Evolutionary conservation across 2,329 filamentous ascomycete genomes (phyloP).

Genomic region (Immersiporthe knoxdaviesiana): DNA sequence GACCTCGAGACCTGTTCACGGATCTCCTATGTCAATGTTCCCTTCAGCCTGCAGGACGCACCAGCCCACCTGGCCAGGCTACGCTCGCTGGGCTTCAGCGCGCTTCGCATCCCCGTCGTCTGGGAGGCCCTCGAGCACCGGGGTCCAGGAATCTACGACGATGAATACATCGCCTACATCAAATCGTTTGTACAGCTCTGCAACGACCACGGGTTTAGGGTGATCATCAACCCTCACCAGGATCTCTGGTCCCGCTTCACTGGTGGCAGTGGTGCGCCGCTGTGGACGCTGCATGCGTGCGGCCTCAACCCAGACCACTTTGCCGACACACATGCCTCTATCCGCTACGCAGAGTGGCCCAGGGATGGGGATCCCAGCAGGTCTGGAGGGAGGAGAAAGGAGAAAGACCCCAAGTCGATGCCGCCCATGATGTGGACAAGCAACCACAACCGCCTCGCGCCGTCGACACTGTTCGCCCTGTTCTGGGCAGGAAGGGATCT

Average conservation of each 20-base stretch:
- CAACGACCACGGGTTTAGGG: constrained; percentile 31
- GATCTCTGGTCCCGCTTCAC: constrained; percentile 34
- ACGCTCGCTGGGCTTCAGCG: constrained; percentile 33
- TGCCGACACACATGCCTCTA: constrained; percentile 32
- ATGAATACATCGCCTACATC: constrained; percentile 33
- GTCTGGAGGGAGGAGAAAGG: constrained; percentile 13
- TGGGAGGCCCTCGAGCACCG: constrained; percentile 35
- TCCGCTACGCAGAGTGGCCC: constrained; percentile 35
- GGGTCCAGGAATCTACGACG: constrained; percentile 34
- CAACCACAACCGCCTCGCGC: constrained; percentile 34
- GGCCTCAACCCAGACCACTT: constrained; percentile 33
- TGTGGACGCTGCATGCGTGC: constrained; percentile 35
- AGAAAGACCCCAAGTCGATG: constrained; percentile 33
- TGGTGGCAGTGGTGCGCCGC: constrained; percentile 34
- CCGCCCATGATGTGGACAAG: constrained; percentile 37
- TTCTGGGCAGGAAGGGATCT: constrained; percentile 34
- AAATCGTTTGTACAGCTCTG: constrained; percentile 30
- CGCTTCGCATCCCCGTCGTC: constrained; percentile 32
- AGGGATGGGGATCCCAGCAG: constrained; percentile 20
- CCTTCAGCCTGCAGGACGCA: constrained; percentile 29
- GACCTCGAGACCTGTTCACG: constrained; percentile 12
- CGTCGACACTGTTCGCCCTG: constrained; percentile 32
- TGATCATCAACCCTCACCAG: constrained; percentile 35
- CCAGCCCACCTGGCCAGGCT: constrained; percentile 30
- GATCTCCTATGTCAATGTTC: constrained; percentile 9